phyloP scores from a whole-genome alignment of 495 filamentous ascomycete species.

The Penicillium robsamsonii region DNA sequence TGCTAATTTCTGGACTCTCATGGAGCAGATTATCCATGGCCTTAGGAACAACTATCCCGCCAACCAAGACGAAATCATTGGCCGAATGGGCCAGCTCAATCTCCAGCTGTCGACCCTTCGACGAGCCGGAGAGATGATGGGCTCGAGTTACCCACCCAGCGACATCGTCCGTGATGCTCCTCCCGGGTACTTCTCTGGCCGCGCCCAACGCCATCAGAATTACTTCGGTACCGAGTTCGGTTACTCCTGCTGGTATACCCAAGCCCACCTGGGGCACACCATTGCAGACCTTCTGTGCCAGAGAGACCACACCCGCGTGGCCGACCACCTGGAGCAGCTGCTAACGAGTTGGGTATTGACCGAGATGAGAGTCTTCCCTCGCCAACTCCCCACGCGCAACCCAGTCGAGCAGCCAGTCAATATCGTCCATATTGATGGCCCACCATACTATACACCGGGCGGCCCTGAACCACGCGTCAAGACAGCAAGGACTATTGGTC shows the following conservation, averaged over 20 bases:
- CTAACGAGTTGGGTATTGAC: neutral
- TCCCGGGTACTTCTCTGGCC: neutral
- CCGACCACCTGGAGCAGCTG: neutral
- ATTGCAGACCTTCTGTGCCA: neutral
- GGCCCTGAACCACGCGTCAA: neutral
- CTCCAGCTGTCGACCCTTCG: neutral
- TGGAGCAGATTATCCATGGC: neutral
- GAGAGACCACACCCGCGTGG: neutral
- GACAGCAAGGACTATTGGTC: neutral
- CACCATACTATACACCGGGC: neutral
- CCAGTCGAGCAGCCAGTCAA: neutral
- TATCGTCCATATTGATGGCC: neutral
- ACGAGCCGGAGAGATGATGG: neutral
- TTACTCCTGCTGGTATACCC: conserved; percentile 5
- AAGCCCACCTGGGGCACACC: neutral
- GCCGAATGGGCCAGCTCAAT: neutral
- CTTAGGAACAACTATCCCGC: neutral
- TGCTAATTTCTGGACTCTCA: neutral
- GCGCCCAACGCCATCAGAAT: neutral
- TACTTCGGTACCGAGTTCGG: conserved; percentile 1
- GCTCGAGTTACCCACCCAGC: neutral
- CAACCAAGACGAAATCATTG: neutral
- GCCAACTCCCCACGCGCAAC: neutral
- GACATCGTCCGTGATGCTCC: neutral
- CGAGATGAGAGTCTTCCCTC: neutral